Percentiles rank a stretch among this genome's conserved stretches.
These are phyloP conservation scores for Triticum urartu DNA, from an alignment of 176 grass and related monocot genomes.

Conservation along the genomic window DNA sequence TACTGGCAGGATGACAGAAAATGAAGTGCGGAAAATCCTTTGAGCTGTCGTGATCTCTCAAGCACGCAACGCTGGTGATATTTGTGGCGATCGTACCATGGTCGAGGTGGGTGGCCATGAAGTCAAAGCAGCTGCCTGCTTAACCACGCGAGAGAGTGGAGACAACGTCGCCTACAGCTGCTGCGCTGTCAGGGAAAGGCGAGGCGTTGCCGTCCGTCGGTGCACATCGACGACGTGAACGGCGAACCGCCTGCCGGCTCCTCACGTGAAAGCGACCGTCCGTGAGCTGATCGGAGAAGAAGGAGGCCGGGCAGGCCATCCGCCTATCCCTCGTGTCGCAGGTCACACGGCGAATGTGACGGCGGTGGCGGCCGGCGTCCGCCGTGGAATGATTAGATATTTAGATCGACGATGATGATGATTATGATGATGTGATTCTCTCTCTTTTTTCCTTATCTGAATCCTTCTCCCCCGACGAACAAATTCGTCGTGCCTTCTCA, in stretches of 20 bases:
- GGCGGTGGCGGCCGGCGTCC: background rate
- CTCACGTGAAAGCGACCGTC: background rate
- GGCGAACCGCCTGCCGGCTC: conserved; percentile 27
- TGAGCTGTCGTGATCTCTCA: background rate
- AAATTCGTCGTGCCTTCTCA: background rate
- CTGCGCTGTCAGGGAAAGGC: background rate
- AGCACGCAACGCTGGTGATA: background rate
- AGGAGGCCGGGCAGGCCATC: background rate
- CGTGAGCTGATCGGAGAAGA: background rate
- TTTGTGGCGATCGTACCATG: background rate
- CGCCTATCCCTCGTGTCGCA: background rate
- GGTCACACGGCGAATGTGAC: background rate
- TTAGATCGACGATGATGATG: too few species aligned
- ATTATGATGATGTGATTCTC: too few species aligned
- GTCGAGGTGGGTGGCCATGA: background rate
- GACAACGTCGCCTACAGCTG: conserved; percentile 2
- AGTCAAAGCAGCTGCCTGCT: conserved; percentile 20
- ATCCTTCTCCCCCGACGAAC: background rate
- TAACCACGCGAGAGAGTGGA: background rate
- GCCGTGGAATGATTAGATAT: background rate
- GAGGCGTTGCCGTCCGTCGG: background rate
- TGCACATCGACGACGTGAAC: conserved; percentile 26
- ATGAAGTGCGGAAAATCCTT: background rate
- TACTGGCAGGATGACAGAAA: background rate
- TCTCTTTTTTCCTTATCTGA: background rate